Conservation (phyloP, 192 early-diverging fungal genomes). For the Geranomyces variabilis region DNA sequence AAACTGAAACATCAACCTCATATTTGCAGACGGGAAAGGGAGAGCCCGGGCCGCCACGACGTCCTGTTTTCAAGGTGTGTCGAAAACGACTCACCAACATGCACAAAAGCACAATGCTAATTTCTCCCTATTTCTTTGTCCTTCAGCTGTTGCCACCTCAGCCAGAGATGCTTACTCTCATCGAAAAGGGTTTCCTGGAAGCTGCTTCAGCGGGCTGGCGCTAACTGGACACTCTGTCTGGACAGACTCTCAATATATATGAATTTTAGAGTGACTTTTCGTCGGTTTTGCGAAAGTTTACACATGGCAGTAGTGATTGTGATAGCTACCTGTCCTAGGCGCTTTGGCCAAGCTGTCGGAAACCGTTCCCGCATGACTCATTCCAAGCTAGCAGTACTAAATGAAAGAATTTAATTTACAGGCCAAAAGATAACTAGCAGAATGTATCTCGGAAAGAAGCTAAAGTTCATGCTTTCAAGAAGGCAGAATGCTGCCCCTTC, state of each 20-base stretch:
- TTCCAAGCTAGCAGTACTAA: no score
- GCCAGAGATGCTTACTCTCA: constrained; percentile 44
- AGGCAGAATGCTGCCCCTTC: constrained; percentile 5
- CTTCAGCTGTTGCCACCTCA: constrained; percentile 44
- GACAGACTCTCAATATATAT: not conserved
- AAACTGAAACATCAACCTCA: not conserved
- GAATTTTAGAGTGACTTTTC: not conserved
- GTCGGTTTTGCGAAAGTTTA: no score
- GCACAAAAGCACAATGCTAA: not conserved
- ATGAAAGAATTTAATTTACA: no score
- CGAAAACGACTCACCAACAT: no score
- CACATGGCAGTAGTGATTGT: no score
- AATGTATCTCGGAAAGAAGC: not conserved
- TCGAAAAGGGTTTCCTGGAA: constrained; percentile 53
- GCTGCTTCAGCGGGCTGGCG: constrained; percentile 23
- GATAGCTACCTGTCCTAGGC: no score
- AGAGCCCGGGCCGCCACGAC: constrained; percentile 34
- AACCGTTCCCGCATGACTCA: no score
- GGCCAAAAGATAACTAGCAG: no score
- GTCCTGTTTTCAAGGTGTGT: constrained; percentile 52
- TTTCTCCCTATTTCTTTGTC: not conserved
- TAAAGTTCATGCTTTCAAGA: not conserved
- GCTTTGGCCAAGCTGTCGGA: no score
- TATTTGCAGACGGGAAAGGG: constrained; percentile 27
- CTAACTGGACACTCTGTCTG: not conserved